These are phyloP conservation scores for Hemileia vastatrix DNA, from an alignment of 1,284 basidiomycete genomes.

Conservation along the genomic window DNA sequence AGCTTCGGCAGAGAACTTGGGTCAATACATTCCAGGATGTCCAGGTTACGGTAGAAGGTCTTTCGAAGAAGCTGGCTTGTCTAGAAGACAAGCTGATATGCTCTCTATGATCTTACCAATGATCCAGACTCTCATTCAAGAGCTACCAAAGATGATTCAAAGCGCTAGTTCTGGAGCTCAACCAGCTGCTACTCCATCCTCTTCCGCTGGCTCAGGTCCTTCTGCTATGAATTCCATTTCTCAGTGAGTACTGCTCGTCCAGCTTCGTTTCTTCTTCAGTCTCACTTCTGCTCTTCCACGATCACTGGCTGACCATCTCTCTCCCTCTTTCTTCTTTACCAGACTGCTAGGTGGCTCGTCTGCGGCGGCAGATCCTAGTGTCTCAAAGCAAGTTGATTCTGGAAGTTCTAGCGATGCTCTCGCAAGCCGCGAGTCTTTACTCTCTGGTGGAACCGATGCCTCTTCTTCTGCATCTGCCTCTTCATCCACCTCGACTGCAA, in stretches of 20 bases:
- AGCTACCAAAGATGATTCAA: slow-evolving; percentile 26
- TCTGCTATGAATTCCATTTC: not conserved
- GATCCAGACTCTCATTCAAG: slow-evolving; percentile 29
- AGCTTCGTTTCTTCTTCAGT: no score
- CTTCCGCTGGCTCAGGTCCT: not conserved
- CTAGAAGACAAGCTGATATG: slow-evolving; percentile 26
- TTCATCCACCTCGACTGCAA: slow-evolving; percentile 8
- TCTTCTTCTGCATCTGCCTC: slow-evolving; percentile 24
- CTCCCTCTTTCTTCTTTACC: slow-evolving; percentile 8
- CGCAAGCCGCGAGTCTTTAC: no score
- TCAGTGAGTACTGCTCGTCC: no score
- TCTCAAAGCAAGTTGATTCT: no score
- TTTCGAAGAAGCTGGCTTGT: slow-evolving; percentile 3
- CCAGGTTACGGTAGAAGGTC: slow-evolving; percentile 34
- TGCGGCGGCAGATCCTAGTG: no score
- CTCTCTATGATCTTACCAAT: slow-evolving; percentile 28
- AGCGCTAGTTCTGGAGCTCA: slow-evolving; percentile 5
- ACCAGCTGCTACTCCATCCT: not conserved
- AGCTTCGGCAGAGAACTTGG: slow-evolving; percentile 31
- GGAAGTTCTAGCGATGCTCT: no score
- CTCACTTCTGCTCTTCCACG: no score
- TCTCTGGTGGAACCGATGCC: slow-evolving; percentile 1
- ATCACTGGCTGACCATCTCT: not conserved
- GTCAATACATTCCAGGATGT: slow-evolving; percentile 34
- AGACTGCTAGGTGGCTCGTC: no score